Evolutionary conservation across 2,329 filamentous ascomycete species (phyloP).

Genomic region (Rugonectria rugulosa): DNA sequence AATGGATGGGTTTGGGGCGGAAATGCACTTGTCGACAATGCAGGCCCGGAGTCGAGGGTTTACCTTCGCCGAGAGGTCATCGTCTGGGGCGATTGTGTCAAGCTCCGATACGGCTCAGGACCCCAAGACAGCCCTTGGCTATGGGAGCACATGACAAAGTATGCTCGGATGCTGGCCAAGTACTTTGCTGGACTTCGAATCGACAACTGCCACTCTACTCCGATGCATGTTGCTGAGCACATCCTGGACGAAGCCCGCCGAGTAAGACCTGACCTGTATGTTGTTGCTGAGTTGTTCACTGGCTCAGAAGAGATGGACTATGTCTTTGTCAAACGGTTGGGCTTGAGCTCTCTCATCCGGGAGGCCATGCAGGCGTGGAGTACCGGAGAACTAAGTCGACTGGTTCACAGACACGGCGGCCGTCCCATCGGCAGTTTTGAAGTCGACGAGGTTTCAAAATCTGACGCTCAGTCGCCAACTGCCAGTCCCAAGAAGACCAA

Average conservation of each 20-base stretch:
- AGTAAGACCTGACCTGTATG: slow-evolving; percentile 85
- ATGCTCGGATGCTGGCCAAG: slow-evolving; percentile 90
- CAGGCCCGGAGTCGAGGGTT: slow-evolving; percentile 86
- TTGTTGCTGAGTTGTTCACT: slow-evolving; percentile 94
- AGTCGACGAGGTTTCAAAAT: slow-evolving; percentile 80
- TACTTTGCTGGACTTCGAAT: slow-evolving; percentile 96
- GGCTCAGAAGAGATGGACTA: slow-evolving; percentile 97
- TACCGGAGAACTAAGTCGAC: slow-evolving; percentile 87
- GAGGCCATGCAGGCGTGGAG: slow-evolving; percentile 99
- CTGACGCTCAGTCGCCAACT: slow-evolving; percentile 52
- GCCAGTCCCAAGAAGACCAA: slow-evolving; percentile 42
- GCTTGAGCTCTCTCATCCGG: slow-evolving; percentile 88
- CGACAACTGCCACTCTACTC: slow-evolving; percentile 97
- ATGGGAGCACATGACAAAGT: slow-evolving; percentile 95
- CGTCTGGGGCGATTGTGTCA: slow-evolving; percentile 98
- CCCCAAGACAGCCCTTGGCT: slow-evolving; percentile 89
- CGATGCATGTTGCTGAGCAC: slow-evolving; percentile 91
- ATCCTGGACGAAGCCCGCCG: slow-evolving; percentile 92
- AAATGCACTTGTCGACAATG: slow-evolving; percentile 92
- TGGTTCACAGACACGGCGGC: slow-evolving; percentile 93
- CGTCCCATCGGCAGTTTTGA: slow-evolving; percentile 97
- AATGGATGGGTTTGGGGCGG: slow-evolving; percentile 99
- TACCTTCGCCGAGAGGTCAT: slow-evolving; percentile 97
- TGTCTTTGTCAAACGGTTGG: slow-evolving; percentile 91
- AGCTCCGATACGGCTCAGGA: slow-evolving; percentile 84